A percentile compares a stretch with the other conserved stretches of the same genome.
Evolutionary conservation across 108 stramenopile genomes (phyloP).

Genomic region (Conticribra guillardii): DNA sequence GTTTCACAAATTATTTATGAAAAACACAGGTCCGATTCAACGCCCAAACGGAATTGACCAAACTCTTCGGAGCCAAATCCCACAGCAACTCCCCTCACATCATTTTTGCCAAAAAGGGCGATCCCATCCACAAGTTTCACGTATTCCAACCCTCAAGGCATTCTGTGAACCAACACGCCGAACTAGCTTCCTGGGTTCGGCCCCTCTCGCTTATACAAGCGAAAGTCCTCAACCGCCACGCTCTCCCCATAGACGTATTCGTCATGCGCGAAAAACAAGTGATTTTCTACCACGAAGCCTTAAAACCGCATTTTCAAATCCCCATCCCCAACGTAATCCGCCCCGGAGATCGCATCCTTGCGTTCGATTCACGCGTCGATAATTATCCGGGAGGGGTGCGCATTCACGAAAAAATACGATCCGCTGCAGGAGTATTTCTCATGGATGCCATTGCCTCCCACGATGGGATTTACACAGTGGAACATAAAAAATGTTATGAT

Average conservation of each 20-base stretch:
- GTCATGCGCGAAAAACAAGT: constrained; percentile 7
- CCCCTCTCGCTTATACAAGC: constrained; percentile 11
- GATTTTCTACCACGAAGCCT: constrained; percentile 4
- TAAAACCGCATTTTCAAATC: constrained; percentile 16
- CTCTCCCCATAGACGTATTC: constrained; percentile 9
- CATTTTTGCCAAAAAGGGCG: constrained; percentile 26
- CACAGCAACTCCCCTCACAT: constrained; percentile 18
- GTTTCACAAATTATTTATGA: background rate
- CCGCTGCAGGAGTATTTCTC: constrained; percentile 3
- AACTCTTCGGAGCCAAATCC: constrained; percentile 8
- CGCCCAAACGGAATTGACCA: constrained; percentile 21
- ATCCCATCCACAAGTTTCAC: constrained; percentile 1
- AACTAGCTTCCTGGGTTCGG: constrained; percentile 15
- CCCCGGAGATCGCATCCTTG: constrained; percentile 19
- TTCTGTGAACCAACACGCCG: background rate
- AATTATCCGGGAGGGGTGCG: constrained; percentile 17
- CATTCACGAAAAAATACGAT: constrained; percentile 13
- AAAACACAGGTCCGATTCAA: constrained; percentile 13
- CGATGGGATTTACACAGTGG: background rate
- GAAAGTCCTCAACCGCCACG: constrained; percentile 14
- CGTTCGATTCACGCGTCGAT: constrained; percentile 28
- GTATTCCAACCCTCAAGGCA: constrained; percentile 13
- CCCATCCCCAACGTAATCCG: background rate
- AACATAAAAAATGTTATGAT: constrained; percentile 19
- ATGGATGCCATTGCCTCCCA: constrained; percentile 10